phyloP scores from a whole-genome alignment of 78 protist species.

The Isochrysis galbana region DNA sequence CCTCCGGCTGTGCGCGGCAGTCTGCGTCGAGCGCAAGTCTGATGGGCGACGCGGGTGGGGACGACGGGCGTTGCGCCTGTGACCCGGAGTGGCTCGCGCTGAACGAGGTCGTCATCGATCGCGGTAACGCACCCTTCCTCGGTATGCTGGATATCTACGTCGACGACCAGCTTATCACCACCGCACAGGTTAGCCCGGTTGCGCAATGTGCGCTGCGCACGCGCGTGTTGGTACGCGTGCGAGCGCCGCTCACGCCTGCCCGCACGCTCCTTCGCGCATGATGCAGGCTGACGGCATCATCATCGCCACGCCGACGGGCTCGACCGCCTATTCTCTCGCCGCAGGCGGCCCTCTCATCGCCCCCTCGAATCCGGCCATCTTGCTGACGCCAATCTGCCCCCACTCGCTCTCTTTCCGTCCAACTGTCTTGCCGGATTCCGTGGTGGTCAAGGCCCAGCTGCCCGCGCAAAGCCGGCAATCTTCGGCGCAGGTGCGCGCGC shows the following conservation, averaged over 20 bases:
- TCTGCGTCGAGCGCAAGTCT: no score
- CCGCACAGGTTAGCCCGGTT: neutral
- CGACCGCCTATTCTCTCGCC: slow-evolving; percentile 83
- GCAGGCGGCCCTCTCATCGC: slow-evolving; percentile 89
- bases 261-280: neutral
- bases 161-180: slow-evolving; percentile 72
- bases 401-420: slow-evolving; percentile 89
- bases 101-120: slow-evolving; percentile 30
- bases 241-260: no score
- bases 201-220: no score
- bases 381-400: slow-evolving; percentile 93
- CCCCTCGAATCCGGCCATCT: slow-evolving; percentile 77
- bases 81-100: slow-evolving; percentile 21
- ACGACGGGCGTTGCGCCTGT: no score
- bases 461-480: neutral
- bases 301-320: slow-evolving; percentile 69
- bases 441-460: neutral
- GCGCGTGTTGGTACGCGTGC: no score
- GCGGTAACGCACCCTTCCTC: neutral
- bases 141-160: slow-evolving; percentile 65
- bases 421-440: slow-evolving; percentile 64
- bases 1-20: neutral
- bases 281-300: slow-evolving; percentile 87
- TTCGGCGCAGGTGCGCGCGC: neutral
- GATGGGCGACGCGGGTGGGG: neutral